phyloP scores from a whole-genome alignment of 441 rosid genomes.

The Mallotus repandus region DNA sequence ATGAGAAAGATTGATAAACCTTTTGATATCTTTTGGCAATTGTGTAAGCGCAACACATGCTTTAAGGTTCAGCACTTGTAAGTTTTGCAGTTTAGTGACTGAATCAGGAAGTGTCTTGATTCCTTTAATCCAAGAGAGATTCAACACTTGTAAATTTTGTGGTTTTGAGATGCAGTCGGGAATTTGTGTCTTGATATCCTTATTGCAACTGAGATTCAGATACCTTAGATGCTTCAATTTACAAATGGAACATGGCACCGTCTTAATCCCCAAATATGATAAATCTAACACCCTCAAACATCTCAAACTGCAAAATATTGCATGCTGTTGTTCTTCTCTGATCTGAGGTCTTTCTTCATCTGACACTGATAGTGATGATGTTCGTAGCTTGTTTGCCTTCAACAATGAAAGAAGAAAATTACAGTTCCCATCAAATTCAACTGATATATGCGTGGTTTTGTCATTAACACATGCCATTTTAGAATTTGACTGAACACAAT shows the following conservation, averaged over 20 bases:
- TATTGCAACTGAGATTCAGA: neutral
- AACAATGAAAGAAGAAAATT: neutral
- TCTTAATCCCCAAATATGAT: neutral
- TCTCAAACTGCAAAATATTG: neutral
- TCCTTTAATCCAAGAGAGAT: neutral
- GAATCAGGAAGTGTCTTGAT: neutral
- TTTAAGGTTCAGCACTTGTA: constrained; percentile 8
- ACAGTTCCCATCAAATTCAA: neutral
- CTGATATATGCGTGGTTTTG: neutral
- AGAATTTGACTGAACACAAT: neutral
- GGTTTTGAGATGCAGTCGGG: neutral
- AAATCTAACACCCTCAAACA: constrained; percentile 18
- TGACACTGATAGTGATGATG: neutral
- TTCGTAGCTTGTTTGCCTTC: neutral
- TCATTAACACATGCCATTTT: neutral
- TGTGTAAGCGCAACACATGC: neutral
- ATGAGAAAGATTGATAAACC: constrained; percentile 20
- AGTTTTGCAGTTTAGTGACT: neutral
- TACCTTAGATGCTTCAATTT: constrained; percentile 15
- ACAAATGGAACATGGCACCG: neutral
- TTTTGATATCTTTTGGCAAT: constrained; percentile 20
- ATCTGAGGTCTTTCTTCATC: neutral
- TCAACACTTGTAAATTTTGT: constrained; percentile 12
- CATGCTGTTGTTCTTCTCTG: neutral
- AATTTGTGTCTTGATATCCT: neutral